Evolutionary conservation across 495 filamentous ascomycete genomes (phyloP), one percentile per base, ranked within the genome.

Genomic region (Xylaria scruposa): DNA sequence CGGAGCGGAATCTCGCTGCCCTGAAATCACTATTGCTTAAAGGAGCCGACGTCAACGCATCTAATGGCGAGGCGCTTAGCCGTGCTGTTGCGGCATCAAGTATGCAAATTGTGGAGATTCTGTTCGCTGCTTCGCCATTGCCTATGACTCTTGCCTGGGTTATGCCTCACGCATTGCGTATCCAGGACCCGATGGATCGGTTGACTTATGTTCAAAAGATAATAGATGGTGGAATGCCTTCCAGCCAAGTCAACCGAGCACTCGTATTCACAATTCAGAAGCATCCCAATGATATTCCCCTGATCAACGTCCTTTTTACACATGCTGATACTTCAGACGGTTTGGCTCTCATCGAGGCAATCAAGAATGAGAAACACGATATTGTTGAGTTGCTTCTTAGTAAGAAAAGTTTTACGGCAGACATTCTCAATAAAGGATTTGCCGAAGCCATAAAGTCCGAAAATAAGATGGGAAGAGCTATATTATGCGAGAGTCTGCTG

Each of bases 21-120:
- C 38, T 85, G 47, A 76, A 74, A 29, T 72, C 75, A 3, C 78
- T 87, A 0, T 74, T 87, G n/a, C 70, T 79, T 24, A 78, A 80
- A 6, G 84, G 84, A 10, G 85, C 85, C 17, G 79, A 85, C 63
- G 70, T 84, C 60, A 85, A 86, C 58, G 74, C 78, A 26, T 78
- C 81, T 69, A 81, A 83, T 19, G 84, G 81, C 5, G 81, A 82
- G 5, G 80, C 83, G 19, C 74, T 87, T 19, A 80, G 82, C 56
- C 70, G 69, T 47, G 80, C 83, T 10, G 80, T 87, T 1, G 77
- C 74, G 9, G 79, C 79, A 2, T 80, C 79, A 70, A 81, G 81
- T 42, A 73, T 77, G 21, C 79, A 76, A 33, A 67, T 86, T 24
- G 72, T 78, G n/a, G 83, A 86, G 59, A 59, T 85, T 17, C 64